Conservation (phyloP, 1,139 yeast genomes). For the Lizanozyma gosingica region DNA sequence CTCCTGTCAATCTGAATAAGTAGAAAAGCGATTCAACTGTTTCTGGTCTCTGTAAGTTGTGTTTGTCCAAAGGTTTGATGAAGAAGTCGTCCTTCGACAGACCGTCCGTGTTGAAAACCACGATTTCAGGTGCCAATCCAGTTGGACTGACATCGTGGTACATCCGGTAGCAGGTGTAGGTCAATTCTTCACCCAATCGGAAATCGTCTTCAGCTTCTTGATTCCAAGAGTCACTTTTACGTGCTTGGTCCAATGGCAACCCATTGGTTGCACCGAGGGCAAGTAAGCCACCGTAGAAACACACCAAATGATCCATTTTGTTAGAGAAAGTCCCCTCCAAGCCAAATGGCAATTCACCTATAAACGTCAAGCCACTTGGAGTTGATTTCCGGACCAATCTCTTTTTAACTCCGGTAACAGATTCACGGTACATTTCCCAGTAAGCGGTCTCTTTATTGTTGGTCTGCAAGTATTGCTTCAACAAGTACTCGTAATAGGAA, state of each 20-base stretch:
- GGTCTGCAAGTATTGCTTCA: slow-evolving; percentile 82
- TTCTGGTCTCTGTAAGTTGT: slow-evolving; percentile 88
- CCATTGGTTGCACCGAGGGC: slow-evolving; percentile 91
- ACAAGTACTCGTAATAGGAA: slow-evolving; percentile 82
- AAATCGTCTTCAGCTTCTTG: slow-evolving; percentile 44
- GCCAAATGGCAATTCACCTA: slow-evolving; percentile 77
- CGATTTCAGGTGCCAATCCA: slow-evolving; percentile 87
- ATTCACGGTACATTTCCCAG: slow-evolving; percentile 66
- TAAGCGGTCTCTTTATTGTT: slow-evolving; percentile 51
- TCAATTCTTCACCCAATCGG: slow-evolving; percentile 63
- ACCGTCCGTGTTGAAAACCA: slow-evolving; percentile 52
- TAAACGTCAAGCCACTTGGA: slow-evolving; percentile 57
- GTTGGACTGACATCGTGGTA: slow-evolving; percentile 60
- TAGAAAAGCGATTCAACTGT: slow-evolving; percentile 85
- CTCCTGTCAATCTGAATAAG: slow-evolving; percentile 73
- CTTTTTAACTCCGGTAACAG: slow-evolving; percentile 65
- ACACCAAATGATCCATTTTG: slow-evolving; percentile 91
- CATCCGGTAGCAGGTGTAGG: slow-evolving; percentile 78
- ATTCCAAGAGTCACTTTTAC: slow-evolving; percentile 16
- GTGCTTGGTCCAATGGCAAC: slow-evolving; percentile 42
- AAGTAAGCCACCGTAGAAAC: slow-evolving; percentile 85
- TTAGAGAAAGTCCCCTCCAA: slow-evolving; percentile 48
- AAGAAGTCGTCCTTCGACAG: slow-evolving; percentile 41
- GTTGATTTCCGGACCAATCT: slow-evolving; percentile 52
- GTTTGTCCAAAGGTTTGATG: slow-evolving; percentile 66